Percentiles rank a stretch among this genome's conserved stretches.
Evolutionary conservation across 805 yeast genomes (phyloP).

Genomic region (Teunomyces kruisii): DNA sequence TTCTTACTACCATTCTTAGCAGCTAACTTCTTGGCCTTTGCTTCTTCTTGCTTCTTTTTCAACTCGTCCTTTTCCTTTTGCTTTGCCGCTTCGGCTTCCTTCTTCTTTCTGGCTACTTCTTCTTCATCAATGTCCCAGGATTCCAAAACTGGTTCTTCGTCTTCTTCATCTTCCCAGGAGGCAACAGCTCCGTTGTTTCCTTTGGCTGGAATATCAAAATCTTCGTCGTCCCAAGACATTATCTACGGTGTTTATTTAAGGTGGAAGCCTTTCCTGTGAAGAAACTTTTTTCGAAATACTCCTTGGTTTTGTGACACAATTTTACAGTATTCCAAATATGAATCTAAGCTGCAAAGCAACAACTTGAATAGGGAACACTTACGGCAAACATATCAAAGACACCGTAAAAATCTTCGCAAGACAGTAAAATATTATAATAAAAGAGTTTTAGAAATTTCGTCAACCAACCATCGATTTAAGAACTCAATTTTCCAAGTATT

Average conservation of each 20-base stretch:
- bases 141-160: constrained; percentile 73
- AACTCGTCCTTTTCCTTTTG: constrained; percentile 45
- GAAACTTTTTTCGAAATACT: constrained; percentile 5
- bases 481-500: no score
- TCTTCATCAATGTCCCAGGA: constrained; percentile 89
- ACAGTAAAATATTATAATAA: no score
- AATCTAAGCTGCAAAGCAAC: no score
- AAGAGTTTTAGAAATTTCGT: no score
- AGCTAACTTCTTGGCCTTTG: constrained; percentile 49
- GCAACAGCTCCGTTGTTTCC: constrained; percentile 48
- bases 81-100: constrained; percentile 41
- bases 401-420: no score
- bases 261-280: neutral
- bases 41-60: constrained; percentile 40
- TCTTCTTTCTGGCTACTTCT: constrained; percentile 55
- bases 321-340: neutral
- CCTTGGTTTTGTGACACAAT: constrained; percentile 5
- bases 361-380: no score
- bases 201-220: constrained; percentile 65
- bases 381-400: no score
- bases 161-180: constrained; percentile 83
- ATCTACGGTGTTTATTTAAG: constrained; percentile 1
- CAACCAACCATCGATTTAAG: no score
- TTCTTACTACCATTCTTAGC: constrained; percentile 38
- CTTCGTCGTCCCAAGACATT: constrained; percentile 84